Percentiles rank a stretch among this genome's conserved stretches.
These are phyloP conservation scores for Suillus ampliporus DNA, from an alignment of 768 basidiomycete genomes.

Conservation along the genomic window DNA sequence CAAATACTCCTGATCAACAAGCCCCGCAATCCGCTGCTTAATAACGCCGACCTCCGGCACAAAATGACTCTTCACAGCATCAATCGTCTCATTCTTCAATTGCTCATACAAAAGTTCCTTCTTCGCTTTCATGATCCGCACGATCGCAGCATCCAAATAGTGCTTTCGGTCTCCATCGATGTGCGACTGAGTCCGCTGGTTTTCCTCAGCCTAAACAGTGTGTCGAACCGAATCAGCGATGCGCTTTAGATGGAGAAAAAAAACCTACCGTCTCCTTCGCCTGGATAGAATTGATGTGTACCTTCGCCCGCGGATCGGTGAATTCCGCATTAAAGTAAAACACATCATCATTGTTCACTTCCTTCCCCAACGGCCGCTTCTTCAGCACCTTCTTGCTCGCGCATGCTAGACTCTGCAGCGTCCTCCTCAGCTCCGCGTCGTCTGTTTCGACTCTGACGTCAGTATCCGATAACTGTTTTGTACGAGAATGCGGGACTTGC, in stretches of 20 bases:
- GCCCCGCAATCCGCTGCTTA: slow-evolving; percentile 79
- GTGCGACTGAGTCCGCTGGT: slow-evolving; percentile 75
- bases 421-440: slow-evolving; percentile 74
- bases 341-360: slow-evolving; percentile 79
- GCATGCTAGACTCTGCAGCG: slow-evolving; percentile 90
- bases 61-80: slow-evolving; percentile 88
- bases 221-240: neutral
- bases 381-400: slow-evolving; percentile 87
- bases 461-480: slow-evolving; percentile 5
- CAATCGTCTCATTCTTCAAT: slow-evolving; percentile 82
- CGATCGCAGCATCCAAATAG: slow-evolving; percentile 93
- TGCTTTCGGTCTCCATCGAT: slow-evolving; percentile 89
- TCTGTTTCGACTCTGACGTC: slow-evolving; percentile 47
- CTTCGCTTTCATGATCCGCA: slow-evolving; percentile 93
- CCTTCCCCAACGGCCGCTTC: slow-evolving; percentile 79
- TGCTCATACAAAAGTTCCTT: slow-evolving; percentile 84
- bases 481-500: slow-evolving; percentile 47
- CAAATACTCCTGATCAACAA: slow-evolving; percentile 90
- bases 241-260: neutral
- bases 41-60: slow-evolving; percentile 83
- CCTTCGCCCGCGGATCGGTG: slow-evolving; percentile 73
- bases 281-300: slow-evolving; percentile 97
- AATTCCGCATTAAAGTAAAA: slow-evolving; percentile 88
- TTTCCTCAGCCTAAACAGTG: slow-evolving; percentile 77
- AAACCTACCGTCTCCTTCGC: slow-evolving; percentile 83